Base-by-base conservation (phyloP, 2,329 filamentous ascomycete genomes). In the Laburnicola sp. region DNA sequence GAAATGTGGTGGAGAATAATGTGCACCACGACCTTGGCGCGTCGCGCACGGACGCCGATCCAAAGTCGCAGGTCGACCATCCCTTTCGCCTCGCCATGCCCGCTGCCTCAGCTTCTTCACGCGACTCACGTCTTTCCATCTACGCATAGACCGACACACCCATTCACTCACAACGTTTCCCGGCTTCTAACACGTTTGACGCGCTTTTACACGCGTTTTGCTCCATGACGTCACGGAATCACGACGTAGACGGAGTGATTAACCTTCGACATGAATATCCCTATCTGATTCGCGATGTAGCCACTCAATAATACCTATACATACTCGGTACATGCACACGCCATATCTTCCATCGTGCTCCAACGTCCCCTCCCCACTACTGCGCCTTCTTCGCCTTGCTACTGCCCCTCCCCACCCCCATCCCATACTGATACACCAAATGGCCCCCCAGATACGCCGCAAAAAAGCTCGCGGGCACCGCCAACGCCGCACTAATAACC, bases 361-460 rank as follows among this genome's bases (percentile, higher is more conserved):
- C 16, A 3, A n/a, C 21, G 4, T 2, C 21, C 8, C 9, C 27
- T 34, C 36, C 25, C 28, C 4, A 21, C 36, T 47, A 66, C 44
- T 68, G 63, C 41, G 44, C 49, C 52, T 67, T 66, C 60, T 69
- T 73, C 6, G 51, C 57, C 45, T 59, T 62, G 57, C 57, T 64
- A 7, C 56, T 60, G 2, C 56, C 58, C 16, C 60, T 50, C 9
- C 66, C 62, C 35, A 78, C 70, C 1, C 76, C 77, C 60, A 79
- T 74, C 0, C 77, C 77, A 51, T 75, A 75, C 27, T 73, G 65
- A 57, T 79, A 79, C 4, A 76, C 75, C 53, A 79, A 53, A 6
- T 61, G 63, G 0, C 75, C 76, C 2, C 77, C 77, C 3, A 78
- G 64, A 50, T 75, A 75, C 9, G 75, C 75, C 2, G 68, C 69